Evolutionary conservation across 305 asterid genomes (phyloP).

Genomic region (Fraxinus floribunda): DNA sequence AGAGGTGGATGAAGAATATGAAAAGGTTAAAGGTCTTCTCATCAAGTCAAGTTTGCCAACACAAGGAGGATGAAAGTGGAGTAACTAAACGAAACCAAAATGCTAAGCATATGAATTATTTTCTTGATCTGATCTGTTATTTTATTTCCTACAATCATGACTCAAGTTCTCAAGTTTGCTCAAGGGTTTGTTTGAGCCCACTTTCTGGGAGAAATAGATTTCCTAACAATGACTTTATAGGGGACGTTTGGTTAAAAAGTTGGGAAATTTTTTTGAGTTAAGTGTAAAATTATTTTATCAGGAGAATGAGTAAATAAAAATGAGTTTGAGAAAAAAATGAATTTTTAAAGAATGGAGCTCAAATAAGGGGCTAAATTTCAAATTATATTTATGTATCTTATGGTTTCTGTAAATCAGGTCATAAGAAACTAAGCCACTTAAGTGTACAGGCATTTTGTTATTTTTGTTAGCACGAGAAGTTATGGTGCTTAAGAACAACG

Average conservation of each 20-base stretch:
- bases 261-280: background rate
- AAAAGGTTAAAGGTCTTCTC: background rate
- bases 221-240: background rate
- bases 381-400: background rate
- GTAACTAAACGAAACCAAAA: background rate
- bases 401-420: background rate
- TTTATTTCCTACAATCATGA: background rate
- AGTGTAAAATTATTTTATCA: no score
- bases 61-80: background rate
- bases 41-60: background rate
- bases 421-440: background rate
- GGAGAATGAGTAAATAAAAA: background rate
- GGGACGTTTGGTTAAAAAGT: background rate
- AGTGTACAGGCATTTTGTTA: background rate
- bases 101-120: background rate
- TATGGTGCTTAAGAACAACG: background rate
- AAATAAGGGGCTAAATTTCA: background rate
- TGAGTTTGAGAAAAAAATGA: background rate
- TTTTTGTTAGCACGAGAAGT: background rate
- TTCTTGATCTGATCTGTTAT: background rate
- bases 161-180: background rate
- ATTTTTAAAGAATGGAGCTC: background rate
- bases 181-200: background rate
- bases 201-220: no score
- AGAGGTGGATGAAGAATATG: background rate